Percentiles rank a stretch among this genome's conserved stretches.
Evolutionary conservation across 129 eudicot genomes (phyloP).

Genomic region (Chrysanthemum makinoi): DNA sequence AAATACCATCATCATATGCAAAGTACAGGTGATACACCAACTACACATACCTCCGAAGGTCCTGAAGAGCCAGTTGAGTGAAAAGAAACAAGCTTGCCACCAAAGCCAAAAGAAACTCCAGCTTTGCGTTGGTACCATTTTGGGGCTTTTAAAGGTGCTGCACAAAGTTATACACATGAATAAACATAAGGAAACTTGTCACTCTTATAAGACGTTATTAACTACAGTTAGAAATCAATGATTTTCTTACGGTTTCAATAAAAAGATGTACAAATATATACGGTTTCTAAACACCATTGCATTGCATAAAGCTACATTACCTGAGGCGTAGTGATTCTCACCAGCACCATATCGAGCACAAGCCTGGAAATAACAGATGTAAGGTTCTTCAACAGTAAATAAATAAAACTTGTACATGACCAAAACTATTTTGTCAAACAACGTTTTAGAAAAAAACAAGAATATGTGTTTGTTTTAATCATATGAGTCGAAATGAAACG

Average conservation of each 20-base stretch:
- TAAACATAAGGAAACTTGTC: not conserved
- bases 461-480: not conserved
- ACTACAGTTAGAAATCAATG: not conserved
- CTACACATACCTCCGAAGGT: constrained; percentile 62
- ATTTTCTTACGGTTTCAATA: not conserved
- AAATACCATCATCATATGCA: not conserved
- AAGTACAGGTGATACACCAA: not conserved
- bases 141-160: constrained; percentile 79
- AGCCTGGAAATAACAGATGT: constrained; percentile 20
- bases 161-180: constrained; percentile 12
- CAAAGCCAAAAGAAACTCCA: constrained; percentile 94
- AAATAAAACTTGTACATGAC: not conserved
- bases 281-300: not conserved
- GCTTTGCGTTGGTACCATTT: constrained; percentile 89
- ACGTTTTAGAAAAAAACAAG: not conserved
- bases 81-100: constrained; percentile 91
- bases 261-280: not conserved
- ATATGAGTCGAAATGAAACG: not conserved
- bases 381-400: constrained; percentile 9
- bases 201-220: not conserved
- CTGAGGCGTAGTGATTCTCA: constrained; percentile 61
- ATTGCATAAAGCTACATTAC: constrained; percentile 29
- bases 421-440: not conserved
- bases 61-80: constrained; percentile 54
- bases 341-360: constrained; percentile 50